Evolutionary conservation across 2,329 filamentous ascomycete species (phyloP).

Genomic region (Aspergillus ochraceus): DNA sequence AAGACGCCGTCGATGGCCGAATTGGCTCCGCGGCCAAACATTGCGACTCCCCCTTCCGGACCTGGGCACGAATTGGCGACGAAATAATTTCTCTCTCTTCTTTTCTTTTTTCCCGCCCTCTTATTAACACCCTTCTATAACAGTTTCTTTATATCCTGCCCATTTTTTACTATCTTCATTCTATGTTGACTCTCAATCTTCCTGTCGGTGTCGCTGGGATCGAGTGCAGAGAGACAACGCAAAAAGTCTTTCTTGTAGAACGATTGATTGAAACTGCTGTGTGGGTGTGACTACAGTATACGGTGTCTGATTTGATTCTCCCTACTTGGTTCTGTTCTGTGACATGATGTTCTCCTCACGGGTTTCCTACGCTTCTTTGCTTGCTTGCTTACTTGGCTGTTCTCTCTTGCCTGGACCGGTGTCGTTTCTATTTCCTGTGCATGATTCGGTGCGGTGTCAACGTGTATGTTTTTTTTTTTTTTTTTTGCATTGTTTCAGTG

Average conservation of each 20-base stretch:
- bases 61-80: conserved; percentile 28
- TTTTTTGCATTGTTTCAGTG: background rate
- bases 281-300: conserved; percentile 1
- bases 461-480: conserved; percentile 1
- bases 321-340: background rate
- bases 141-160: background rate
- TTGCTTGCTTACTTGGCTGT: background rate
- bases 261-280: conserved; percentile 1
- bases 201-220: conserved; percentile 2
- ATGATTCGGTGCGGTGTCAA: conserved; percentile 5
- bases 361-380: background rate
- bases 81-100: conserved; percentile 23
- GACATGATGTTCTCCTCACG: conserved; percentile 3
- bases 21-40: conserved; percentile 28
- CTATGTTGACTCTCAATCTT: conserved; percentile 1
- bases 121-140: background rate
- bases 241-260: conserved; percentile 4
- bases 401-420: background rate
- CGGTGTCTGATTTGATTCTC: background rate
- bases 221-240: conserved; percentile 2
- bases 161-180: background rate
- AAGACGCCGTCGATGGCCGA: conserved; percentile 32
- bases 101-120: background rate
- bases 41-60: conserved; percentile 21
- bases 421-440: background rate